A percentile compares a stretch with the other conserved stretches of the same genome.
phyloP scores from a whole-genome alignment of 306 rosid genomes.

The Gynostemma pentaphyllum region DNA sequence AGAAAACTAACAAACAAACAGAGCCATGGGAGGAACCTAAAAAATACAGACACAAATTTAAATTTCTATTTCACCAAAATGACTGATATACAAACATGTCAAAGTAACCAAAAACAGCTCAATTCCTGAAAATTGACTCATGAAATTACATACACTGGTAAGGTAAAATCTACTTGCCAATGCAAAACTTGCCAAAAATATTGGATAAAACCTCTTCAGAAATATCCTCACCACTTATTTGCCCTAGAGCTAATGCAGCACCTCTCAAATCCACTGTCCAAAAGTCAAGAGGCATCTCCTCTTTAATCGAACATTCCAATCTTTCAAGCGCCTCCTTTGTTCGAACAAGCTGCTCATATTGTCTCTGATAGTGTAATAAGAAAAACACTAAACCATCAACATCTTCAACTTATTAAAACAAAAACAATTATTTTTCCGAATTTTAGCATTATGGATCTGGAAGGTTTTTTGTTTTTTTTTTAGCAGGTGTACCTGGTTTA shows the following conservation, averaged over 20 bases:
- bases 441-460: not conserved
- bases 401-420: not conserved
- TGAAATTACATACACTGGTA: not conserved
- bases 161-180: constrained; percentile 37
- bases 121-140: not conserved
- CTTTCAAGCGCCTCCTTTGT: constrained; percentile 73
- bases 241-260: constrained; percentile 79
- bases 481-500: constrained; percentile 52
- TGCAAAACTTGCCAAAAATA: constrained; percentile 83
- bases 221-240: constrained; percentile 86
- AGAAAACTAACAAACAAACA: too few relatives aligned
- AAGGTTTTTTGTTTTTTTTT: not conserved
- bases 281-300: constrained; percentile 76
- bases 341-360: constrained; percentile 88
- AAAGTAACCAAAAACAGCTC: not conserved
- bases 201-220: constrained; percentile 82
- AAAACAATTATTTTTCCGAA: not conserved
- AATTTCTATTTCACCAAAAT: too few relatives aligned
- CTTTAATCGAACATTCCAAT: constrained; percentile 65
- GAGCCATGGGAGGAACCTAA: not conserved
- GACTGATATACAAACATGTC: too few relatives aligned
- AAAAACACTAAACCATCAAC: constrained; percentile 6
- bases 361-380: constrained; percentile 52
- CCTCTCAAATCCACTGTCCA: constrained; percentile 95
- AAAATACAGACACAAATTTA: not conserved